A percentile compares a stretch with the other conserved stretches of the same genome.
Evolutionary conservation across 129 eudicot genomes (phyloP).

Genomic region (Mikania micrantha): DNA sequence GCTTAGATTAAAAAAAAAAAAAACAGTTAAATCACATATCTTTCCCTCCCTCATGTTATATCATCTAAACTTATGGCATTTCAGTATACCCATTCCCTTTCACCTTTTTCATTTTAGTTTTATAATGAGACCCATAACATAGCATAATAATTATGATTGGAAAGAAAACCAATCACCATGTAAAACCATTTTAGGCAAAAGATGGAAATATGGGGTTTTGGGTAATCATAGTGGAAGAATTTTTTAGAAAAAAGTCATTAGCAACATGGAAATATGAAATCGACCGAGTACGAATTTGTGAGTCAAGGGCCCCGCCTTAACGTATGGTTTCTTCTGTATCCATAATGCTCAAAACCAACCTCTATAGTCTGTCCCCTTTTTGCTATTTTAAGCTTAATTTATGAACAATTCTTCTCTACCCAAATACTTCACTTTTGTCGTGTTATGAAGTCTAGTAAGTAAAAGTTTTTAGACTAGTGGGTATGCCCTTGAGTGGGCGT

Average conservation of each 20-base stretch:
- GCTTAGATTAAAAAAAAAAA: too few species aligned
- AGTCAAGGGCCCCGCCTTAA: conserved; percentile 5
- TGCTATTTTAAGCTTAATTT: too few species aligned
- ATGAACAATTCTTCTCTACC: too few species aligned
- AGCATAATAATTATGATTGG: background rate
- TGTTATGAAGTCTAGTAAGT: too few species aligned
- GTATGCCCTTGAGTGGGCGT: too few species aligned
- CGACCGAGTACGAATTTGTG: conserved; percentile 2
- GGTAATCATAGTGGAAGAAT: background rate
- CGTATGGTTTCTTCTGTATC: background rate
- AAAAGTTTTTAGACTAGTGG: too few species aligned
- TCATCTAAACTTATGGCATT: background rate
- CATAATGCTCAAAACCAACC: background rate
- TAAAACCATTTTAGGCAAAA: background rate
- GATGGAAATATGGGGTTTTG: conserved; percentile 4
- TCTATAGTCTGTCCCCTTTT: background rate
- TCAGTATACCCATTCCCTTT: background rate
- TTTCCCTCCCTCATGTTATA: too few species aligned
- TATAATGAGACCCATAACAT: background rate
- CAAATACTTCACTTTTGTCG: too few species aligned
- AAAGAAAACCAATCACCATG: background rate
- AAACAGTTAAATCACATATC: too few species aligned
- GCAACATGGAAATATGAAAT: background rate
- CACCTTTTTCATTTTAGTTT: background rate
- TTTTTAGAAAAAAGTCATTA: background rate